Percentiles rank a stretch among this genome's conserved stretches.
phyloP scores from a whole-genome alignment of 345 rosid species.

The Hirschfeldia incana region DNA sequence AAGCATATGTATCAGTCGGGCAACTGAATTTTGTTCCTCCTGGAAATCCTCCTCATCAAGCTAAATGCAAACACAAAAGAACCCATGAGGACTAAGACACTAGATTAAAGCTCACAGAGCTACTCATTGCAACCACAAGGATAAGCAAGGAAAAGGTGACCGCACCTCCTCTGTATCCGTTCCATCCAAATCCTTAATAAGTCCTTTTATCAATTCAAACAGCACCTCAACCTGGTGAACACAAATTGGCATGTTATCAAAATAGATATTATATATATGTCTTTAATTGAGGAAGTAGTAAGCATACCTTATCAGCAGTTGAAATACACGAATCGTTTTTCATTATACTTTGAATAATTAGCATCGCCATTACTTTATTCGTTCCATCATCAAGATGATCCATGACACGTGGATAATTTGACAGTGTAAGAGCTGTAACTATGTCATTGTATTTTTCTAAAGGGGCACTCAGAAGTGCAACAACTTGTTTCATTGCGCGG shows the following conservation, averaged over 20 bases:
- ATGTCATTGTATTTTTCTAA: constrained; percentile 83
- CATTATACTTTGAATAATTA: constrained; percentile 85
- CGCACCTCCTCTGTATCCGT: constrained; percentile 65
- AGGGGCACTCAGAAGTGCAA: constrained; percentile 92
- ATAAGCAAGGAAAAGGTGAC: constrained; percentile 1
- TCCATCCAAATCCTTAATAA: constrained; percentile 81
- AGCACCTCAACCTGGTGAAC: constrained; percentile 77
- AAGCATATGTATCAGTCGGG: constrained; percentile 85
- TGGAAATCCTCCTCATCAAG: constrained; percentile 65
- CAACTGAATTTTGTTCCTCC: constrained; percentile 90
- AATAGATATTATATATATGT: not conserved
- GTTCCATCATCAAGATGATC: constrained; percentile 84
- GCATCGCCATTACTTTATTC: constrained; percentile 88
- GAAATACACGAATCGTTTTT: constrained; percentile 74
- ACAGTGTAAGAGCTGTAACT: constrained; percentile 80
- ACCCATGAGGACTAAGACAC: not conserved
- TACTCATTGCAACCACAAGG: not conserved
- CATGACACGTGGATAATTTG: constrained; percentile 88
- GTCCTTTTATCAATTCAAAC: constrained; percentile 83
- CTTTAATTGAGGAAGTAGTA: constrained; percentile 22
- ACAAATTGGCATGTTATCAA: constrained; percentile 22
- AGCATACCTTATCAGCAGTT: constrained; percentile 70
- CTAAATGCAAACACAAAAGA: not conserved
- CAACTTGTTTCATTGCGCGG: constrained; percentile 83
- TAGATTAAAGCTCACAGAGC: constrained; percentile 7